Conservation (phyloP, 1,284 basidiomycete genomes). For the Ceratobasidium papillatum region DNA sequence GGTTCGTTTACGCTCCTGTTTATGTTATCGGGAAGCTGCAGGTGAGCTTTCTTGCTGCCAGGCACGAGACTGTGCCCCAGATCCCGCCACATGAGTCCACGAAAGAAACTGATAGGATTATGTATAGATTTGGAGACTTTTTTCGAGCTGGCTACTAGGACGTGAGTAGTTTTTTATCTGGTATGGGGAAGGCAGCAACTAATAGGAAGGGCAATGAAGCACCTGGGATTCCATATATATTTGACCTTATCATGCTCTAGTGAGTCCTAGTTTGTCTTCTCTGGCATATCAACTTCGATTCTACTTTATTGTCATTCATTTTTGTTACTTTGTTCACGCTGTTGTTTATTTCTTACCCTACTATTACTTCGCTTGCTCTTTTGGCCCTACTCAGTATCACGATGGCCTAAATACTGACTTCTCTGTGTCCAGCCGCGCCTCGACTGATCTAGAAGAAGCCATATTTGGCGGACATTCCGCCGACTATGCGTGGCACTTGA, state of each 20-base stretch:
- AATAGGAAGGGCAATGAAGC: conserved; percentile 54
- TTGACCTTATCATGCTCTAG: conserved; percentile 83
- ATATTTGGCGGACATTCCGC: conserved; percentile 68
- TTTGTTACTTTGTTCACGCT: too few species aligned
- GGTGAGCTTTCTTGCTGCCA: conserved; percentile 63
- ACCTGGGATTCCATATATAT: conserved; percentile 68
- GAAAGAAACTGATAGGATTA: background rate
- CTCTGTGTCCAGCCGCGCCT: conserved; percentile 61
- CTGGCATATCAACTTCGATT: too few species aligned
- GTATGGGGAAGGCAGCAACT: background rate
- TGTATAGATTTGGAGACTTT: conserved; percentile 75
- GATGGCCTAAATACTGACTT: conserved; percentile 1
- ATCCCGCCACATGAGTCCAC: too few species aligned
- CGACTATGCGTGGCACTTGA: conserved; percentile 79
- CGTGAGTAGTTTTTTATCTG: conserved; percentile 65
- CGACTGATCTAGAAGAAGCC: conserved; percentile 69
- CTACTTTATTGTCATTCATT: too few species aligned
- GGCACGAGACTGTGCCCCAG: too few species aligned
- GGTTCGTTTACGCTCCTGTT: conserved; percentile 64
- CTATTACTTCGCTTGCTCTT: too few species aligned
- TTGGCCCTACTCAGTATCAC: too few species aligned
- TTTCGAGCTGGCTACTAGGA: conserved; percentile 81
- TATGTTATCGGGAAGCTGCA: conserved; percentile 61
- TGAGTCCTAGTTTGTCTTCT: conserved; percentile 52
- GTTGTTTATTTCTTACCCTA: too few species aligned